Evolutionary conservation across 129 eudicot genomes (phyloP), one percentile per base, ranked within the genome.

Genomic region (Flaveria trinervia): DNA sequence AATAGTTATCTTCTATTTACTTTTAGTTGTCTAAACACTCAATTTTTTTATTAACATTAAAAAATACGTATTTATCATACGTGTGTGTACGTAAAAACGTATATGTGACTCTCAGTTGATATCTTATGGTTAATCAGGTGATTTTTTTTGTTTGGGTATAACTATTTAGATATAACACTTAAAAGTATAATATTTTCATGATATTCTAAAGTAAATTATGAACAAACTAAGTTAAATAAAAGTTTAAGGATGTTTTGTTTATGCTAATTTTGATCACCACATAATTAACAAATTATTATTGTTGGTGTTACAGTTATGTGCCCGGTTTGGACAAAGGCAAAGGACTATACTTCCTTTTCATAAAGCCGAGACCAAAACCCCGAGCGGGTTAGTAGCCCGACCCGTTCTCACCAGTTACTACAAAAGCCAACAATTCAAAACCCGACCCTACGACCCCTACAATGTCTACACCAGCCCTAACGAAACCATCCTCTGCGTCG

Each of bases 401-500:
- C 93, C 93, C 4, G 93, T 88, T 68, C 81, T 88, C 65, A 88
- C 93, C 54, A 88, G 93, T 52, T 88, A 85, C 90, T 88, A 88
- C 88, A 88, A 84, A 80, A 88, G 93, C 70, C 70, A 82, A 28
- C 90, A 85, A 44, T 88, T 88, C 75, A 85, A 85, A 68, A 80
- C 82, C 74, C 77, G 92, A 15, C 92, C 92, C 28, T 77, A 77
- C 71, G 89, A 88, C 72, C 92, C 92, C 2, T 85, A 88, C 77
- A 88, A 85, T 18, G 88, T 83, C 73, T 81, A 81, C 85, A 88
- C 93, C 28, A 85, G 90, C 82, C 93, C 93, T 0, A 84, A 85
- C 39, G 86, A 85, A 45, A 74, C 90, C 76, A 88, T 88, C 70
- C 88, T 88, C 49, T 88, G 93, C 46, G 88, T 85, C 11, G 93